Base-by-base conservation (phyloP, 768 basidiomycete species). In the Psilocybe cubensis region DNA sequence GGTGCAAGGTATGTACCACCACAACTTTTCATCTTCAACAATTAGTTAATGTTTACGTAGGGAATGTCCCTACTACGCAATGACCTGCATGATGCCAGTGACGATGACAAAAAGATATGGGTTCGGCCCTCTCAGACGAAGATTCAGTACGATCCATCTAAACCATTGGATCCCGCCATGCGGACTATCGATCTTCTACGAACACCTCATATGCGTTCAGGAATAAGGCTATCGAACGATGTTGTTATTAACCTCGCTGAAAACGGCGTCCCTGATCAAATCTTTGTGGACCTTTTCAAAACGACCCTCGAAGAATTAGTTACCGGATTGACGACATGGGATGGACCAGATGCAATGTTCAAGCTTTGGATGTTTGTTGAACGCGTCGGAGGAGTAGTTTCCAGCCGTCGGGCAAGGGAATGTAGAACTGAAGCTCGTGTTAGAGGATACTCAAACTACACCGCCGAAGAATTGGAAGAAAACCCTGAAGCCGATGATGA, bases 161-260 rank as follows among this genome's bases (percentile, higher is more conserved):
- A 79, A 2, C 44, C 51, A 3, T 54, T 63, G 17, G 79, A 84
- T 41, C 74, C 74, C 1, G 74, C 80, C 0, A 74, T 76, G 38
- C 68, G 74, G 2, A 81, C 77, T 0, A 69, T 87, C 33, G 85
- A 87, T 54, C 63, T 86, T 17, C 71, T 87, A 9, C 76, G 83
- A 0, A 69, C 76, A 0, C 80, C 84, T 0, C 79, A 81, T 12
- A 67, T 86, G 59, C 70, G 72, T 17, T 73, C 75, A 1, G 78
- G 81, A 1, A 72, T 77, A 4, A 72, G 75, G 6, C 71, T 89
- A 4, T 82, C 85, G 1, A 69, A 75, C 1, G 86, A 90, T 61
- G 82, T 78, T 0, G 82, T 88, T 33, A 80, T 87, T 47, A 88
- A 88, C 64, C 72, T 89, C 5, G 76, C 81, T 0, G 86, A 88